phyloP scores from a whole-genome alignment of 495 filamentous ascomycete species.

The Penicillium coprophilum region DNA sequence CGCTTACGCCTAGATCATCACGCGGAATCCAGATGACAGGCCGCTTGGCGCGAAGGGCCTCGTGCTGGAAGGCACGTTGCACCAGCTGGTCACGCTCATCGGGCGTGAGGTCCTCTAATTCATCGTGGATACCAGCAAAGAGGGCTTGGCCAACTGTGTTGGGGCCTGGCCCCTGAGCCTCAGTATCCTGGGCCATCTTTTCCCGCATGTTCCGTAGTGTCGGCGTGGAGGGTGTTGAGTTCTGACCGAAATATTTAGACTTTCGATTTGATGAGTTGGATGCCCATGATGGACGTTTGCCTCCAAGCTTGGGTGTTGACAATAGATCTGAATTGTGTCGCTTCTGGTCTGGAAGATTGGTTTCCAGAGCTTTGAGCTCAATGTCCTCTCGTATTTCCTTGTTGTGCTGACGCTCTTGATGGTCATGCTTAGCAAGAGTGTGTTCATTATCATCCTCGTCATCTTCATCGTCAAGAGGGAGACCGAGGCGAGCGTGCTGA shows the following conservation, averaged over 20 bases:
- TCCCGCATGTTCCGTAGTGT: constrained; percentile 38
- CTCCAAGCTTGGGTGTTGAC: constrained; percentile 20
- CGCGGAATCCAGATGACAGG: constrained; percentile 94
- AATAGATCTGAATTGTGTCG: constrained; percentile 16
- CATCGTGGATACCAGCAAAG: constrained; percentile 83
- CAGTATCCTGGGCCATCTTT: constrained; percentile 52
- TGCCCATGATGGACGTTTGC: constrained; percentile 43
- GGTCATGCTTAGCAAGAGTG: constrained; percentile 44
- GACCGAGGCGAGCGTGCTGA: constrained; percentile 59
- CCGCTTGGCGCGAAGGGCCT: constrained; percentile 77
- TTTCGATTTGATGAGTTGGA: constrained; percentile 40
- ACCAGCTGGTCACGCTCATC: constrained; percentile 87
- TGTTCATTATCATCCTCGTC: constrained; percentile 43
- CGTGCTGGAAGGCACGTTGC: constrained; percentile 86
- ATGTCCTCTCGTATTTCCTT: constrained; percentile 53
- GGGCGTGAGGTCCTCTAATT: constrained; percentile 91
- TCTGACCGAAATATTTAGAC: constrained; percentile 43
- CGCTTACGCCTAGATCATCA: constrained; percentile 85
- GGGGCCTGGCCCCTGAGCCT: constrained; percentile 59
- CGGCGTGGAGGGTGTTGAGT: constrained; percentile 33
- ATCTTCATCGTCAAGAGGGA: constrained; percentile 42
- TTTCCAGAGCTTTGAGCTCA: constrained; percentile 59
- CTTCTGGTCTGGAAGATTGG: constrained; percentile 23
- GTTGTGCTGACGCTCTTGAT: constrained; percentile 35
- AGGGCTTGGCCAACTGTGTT: constrained; percentile 68